Evolutionary conservation across 2,329 filamentous ascomycete genomes (phyloP), one percentile per base, ranked within the genome.

Genomic region (Alternaria triticina): DNA sequence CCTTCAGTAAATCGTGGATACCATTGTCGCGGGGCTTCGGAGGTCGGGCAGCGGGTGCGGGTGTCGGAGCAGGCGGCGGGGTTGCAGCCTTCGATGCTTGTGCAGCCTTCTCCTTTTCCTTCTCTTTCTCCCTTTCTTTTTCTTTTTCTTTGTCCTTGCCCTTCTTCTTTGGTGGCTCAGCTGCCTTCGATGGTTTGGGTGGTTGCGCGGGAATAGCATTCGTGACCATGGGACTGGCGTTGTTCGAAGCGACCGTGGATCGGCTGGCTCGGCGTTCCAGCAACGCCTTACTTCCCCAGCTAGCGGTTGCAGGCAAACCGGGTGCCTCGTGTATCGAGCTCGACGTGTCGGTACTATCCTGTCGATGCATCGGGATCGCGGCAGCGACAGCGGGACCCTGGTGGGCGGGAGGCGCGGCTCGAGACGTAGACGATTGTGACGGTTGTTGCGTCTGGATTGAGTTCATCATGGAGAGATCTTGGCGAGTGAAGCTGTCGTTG

Each of bases 401-500:
- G 65, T 85, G 83, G 50, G 82, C 81, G 66, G 84, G 79, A 33
- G 84, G 82, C 6, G 88, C 86, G 12, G 85, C 82, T 28, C 82
- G 85, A 44, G 84, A 82, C 55, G 83, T 83, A 3, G 81, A 82
- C 5, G 84, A 82, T 54, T 91, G 82, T 2, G 90, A 89, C 36
- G 91, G 88, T 72, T 93, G 84, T 76, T 90, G 93, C 2, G 91
- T 94, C 66, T 91, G 92, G 60, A 94, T 90, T 64, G 92, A 95
- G 74, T 97, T 98, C 85, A 97, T 92, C 17, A 94, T 96, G 1
- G 95, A 98, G 40, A 98, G 82, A 79, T 97, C 95, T 78, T 97
- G 94, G 51, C 96, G 88, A 9, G 93, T 97, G 78, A 97, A 98
- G 81, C 94, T 97, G 75, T 98, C 95, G 70, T 96, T 95, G 72